A percentile compares a stretch with the other conserved stretches of the same genome.
These are phyloP conservation scores for Thielaviopsis cerberus DNA, from an alignment of 2,329 filamentous ascomycete genomes.

Conservation along the genomic window DNA sequence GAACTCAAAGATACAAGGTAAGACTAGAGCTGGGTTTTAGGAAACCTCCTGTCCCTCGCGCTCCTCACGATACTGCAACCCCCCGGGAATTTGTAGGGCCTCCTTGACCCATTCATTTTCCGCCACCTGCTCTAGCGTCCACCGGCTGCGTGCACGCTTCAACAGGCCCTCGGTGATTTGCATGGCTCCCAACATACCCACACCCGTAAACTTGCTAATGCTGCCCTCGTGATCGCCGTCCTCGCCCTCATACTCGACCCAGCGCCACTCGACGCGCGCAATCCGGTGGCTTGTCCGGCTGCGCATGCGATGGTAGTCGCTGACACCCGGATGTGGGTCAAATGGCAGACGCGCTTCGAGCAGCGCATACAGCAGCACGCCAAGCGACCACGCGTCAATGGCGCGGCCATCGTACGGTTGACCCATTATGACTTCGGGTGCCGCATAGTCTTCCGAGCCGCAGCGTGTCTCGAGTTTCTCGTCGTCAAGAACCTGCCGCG, in stretches of 20 bases:
- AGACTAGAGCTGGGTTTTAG: conserved; percentile 9
- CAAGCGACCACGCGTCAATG: conserved; percentile 88
- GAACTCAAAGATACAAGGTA: conserved; percentile 9
- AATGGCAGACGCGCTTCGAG: conserved; percentile 89
- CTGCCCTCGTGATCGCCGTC: conserved; percentile 71
- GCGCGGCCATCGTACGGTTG: conserved; percentile 83
- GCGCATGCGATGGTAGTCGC: conserved; percentile 55
- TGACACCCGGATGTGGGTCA: conserved; percentile 67
- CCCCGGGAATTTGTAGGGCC: conserved; percentile 50
- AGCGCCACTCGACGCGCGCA: conserved; percentile 85
- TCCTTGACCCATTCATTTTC: conserved; percentile 56
- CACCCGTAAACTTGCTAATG: conserved; percentile 39
- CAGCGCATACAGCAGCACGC: conserved; percentile 80
- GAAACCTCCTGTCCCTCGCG: conserved; percentile 35
- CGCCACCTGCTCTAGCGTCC: conserved; percentile 55
- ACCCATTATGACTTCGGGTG: conserved; percentile 88
- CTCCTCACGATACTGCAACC: conserved; percentile 40
- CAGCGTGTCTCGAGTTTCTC: conserved; percentile 86
- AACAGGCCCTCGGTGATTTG: conserved; percentile 68
- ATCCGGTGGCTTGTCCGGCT: conserved; percentile 85
- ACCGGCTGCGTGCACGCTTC: conserved; percentile 63
- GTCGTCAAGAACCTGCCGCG: conserved; percentile 64
- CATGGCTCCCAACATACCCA: conserved; percentile 55
- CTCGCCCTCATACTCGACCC: conserved; percentile 68
- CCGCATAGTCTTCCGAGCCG: conserved; percentile 91